A percentile compares a stretch with the other conserved stretches of the same genome.
Conservation (phyloP, 768 basidiomycete genomes). For the Psilocybe azurescens region DNA sequence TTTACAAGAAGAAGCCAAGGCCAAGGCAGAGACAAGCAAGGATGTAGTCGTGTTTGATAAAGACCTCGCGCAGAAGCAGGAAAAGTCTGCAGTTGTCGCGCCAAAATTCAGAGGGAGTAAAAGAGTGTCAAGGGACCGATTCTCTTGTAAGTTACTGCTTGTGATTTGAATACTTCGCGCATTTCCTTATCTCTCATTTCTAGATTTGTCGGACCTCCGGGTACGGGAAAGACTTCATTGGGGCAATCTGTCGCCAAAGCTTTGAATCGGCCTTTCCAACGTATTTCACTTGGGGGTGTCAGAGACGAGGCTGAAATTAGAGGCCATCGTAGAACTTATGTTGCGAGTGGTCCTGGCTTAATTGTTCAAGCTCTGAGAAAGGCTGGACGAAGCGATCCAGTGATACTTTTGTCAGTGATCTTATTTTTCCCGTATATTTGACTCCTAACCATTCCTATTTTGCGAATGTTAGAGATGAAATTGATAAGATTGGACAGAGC, state of each 20-base stretch:
- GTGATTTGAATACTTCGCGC: not conserved
- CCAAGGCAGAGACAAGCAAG: conserved; percentile 25
- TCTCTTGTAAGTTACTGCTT: conserved; percentile 51
- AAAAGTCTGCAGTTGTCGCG: conserved; percentile 14
- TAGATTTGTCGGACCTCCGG: conserved; percentile 90
- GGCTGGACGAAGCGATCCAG: conserved; percentile 79
- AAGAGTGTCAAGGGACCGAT: conserved; percentile 73
- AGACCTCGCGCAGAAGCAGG: conserved; percentile 23
- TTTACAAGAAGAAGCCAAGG: conserved; percentile 24
- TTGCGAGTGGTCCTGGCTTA: conserved; percentile 84
- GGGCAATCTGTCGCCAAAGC: conserved; percentile 89
- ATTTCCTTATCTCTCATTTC: conserved; percentile 10
- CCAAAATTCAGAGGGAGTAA: conserved; percentile 24
- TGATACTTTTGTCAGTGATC: conserved; percentile 65
- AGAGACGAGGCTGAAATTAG: conserved; percentile 83
- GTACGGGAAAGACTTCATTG: conserved; percentile 90
- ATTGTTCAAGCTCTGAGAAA: conserved; percentile 89
- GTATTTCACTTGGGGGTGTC: conserved; percentile 91
- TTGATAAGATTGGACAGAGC: conserved; percentile 88
- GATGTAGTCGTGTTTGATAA: conserved; percentile 36
- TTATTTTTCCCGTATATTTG: conserved; percentile 29
- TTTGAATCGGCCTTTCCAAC: conserved; percentile 84
- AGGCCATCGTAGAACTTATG: conserved; percentile 77
- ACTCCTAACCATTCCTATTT: not conserved
- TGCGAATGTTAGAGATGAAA: conserved; percentile 64